Evolutionary conservation across 768 basidiomycete genomes (phyloP), one percentile per base, ranked within the genome.

Genomic region (Leucocoprinus sp.): DNA sequence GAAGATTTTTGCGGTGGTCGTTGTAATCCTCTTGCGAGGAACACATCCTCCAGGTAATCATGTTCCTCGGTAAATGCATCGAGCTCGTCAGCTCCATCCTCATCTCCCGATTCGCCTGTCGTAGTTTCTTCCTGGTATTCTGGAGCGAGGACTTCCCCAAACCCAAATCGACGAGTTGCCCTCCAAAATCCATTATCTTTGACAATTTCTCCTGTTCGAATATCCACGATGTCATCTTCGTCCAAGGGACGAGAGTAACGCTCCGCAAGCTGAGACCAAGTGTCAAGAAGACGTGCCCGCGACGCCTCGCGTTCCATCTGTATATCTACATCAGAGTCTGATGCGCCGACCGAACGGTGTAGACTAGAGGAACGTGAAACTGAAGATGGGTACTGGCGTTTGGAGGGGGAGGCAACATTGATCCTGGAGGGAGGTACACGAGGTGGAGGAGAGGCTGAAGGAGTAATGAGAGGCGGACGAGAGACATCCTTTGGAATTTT

Each of bases 191-290:
- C 87, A 48, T 83, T 75, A 59, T 90, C 83, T 54, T 75, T 78
- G 48, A 85, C 65, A 33, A 90, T 68, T 50, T 73, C 60, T 8
- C 70, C 74, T 8, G 76, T 78, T 44, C 67, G 64, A 2, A 91
- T 64, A 55, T 89, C 82, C 24, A 90, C 68, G 37, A 89, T 80
- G 58, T 91, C 87, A 60, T 90, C 87, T 55, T 89, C 80, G 52
- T 85, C 83, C 29, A 86, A 63, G 35, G 72, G 70, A 41, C 75
- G 71, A 26, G 74, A 70, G 57, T 88, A 83, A 19, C 83, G 74
- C 38, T 82, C 76, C 2, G 75, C 84, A 3, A 90, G 74, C 42
- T 75, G 68, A 21, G 74, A 68, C 86, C 87, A 88, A 11, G 75
- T 65, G 52, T 75, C 71, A 18, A 77, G 63, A 28, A 88, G 65